phyloP scores from a whole-genome alignment of 768 basidiomycete species.

The Trametes gibbosa region DNA sequence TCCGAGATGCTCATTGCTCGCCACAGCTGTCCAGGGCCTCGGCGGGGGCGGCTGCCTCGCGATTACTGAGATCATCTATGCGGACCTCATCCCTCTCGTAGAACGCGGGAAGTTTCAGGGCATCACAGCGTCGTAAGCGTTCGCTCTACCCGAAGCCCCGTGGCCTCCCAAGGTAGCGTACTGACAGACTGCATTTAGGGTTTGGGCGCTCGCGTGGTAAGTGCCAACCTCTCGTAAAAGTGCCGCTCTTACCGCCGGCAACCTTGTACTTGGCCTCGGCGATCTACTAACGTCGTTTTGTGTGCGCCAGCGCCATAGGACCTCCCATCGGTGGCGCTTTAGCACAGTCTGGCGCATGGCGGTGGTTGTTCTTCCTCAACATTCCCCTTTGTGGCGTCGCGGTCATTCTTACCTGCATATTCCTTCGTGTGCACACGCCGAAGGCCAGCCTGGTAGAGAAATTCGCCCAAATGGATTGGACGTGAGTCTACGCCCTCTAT shows the following conservation, averaged over 20 bases:
- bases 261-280: neutral
- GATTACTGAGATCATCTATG: constrained; percentile 23
- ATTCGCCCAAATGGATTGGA: constrained; percentile 35
- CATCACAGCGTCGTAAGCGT: constrained; percentile 1
- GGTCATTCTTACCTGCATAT: neutral
- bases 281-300: neutral
- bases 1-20: neutral
- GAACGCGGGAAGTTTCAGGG: constrained; percentile 33
- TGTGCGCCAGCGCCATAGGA: constrained; percentile 25
- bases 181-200: neutral
- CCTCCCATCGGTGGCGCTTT: constrained; percentile 31
- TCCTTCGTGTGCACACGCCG: constrained; percentile 23
- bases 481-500: constrained; percentile 24
- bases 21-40: constrained; percentile 24
- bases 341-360: constrained; percentile 5
- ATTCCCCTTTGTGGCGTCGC: constrained; percentile 16
- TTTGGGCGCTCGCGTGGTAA: constrained; percentile 13
- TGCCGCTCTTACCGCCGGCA: neutral
- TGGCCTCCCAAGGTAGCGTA: neutral
- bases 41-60: constrained; percentile 23
- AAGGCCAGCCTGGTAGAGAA: constrained; percentile 27
- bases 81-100: constrained; percentile 25
- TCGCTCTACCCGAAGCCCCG: neutral
- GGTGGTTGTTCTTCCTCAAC: constrained; percentile 20
- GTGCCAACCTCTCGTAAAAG: no score